A percentile compares a stretch with the other conserved stretches of the same genome.
Evolutionary conservation across 352 stramenopile genomes (phyloP).

Genomic region (Globisporangium iwayamae): DNA sequence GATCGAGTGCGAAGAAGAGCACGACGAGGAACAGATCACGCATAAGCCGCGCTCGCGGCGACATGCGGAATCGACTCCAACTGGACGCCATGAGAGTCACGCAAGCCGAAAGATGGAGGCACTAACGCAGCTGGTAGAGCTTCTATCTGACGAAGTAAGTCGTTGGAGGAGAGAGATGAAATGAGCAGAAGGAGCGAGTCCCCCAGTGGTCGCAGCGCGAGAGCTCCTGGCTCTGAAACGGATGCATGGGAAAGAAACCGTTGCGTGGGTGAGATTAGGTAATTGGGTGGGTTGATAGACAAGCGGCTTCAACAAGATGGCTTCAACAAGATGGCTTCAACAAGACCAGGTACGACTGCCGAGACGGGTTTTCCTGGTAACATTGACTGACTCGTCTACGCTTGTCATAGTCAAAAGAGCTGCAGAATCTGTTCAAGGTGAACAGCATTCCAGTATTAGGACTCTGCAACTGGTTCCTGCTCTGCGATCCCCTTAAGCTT

Average conservation of each 20-base stretch:
- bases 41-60: constrained; percentile 16
- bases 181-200: not conserved
- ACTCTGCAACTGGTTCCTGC: not conserved
- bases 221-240: not conserved
- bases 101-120: not conserved
- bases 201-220: not conserved
- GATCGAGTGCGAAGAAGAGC: constrained; percentile 37
- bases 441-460: not conserved
- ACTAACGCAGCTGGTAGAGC: not conserved
- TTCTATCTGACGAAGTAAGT: not conserved
- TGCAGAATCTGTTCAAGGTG: not conserved
- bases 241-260: not conserved
- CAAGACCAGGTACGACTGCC: not conserved
- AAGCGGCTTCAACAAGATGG: not conserved
- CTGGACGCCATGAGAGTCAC: not conserved
- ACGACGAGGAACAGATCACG: constrained; percentile 28
- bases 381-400: not conserved
- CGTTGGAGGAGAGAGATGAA: not conserved
- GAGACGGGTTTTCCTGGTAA: not conserved
- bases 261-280: not conserved
- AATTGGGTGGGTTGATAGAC: not conserved
- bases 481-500: constrained; percentile 20
- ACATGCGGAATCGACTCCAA: constrained; percentile 3
- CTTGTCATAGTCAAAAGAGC: not conserved
- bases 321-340: not conserved